These are phyloP conservation scores for Canavalia gladiata DNA, from an alignment of 306 rosid genomes.

Conservation along the genomic window DNA sequence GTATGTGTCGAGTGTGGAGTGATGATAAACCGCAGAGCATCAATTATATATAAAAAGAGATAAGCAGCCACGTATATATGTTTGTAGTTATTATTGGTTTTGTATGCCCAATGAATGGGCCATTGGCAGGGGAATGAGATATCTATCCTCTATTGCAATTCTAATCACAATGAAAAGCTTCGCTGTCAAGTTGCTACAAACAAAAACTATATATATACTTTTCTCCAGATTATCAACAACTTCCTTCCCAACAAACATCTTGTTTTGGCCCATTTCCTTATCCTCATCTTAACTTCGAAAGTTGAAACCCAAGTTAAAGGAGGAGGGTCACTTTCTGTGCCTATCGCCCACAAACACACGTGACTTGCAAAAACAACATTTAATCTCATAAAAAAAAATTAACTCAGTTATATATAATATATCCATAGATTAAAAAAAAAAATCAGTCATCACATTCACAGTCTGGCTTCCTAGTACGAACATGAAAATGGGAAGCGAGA, in stretches of 20 bases:
- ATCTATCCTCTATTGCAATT: not conserved
- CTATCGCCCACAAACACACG: not conserved
- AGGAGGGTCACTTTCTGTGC: not conserved
- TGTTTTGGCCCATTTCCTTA: not conserved
- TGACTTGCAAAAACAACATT: constrained; percentile 2
- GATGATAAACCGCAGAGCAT: not conserved
- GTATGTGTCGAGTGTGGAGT: constrained; percentile 35
- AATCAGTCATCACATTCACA: not conserved
- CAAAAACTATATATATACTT: not conserved
- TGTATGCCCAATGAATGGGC: not conserved
- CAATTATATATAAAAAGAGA: not conserved
- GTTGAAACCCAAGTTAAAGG: not conserved
- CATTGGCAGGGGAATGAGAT: not conserved
- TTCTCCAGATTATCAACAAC: not conserved
- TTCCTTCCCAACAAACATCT: not conserved
- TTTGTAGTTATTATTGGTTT: not conserved
- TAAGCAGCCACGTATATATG: not conserved
- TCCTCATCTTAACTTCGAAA: not conserved
- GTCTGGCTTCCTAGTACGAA: not conserved
- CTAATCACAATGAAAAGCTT: not conserved
- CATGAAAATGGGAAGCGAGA: not conserved
- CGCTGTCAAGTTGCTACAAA: not conserved
- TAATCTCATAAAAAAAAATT: not conserved
- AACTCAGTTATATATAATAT: not conserved
- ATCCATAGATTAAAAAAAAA: not conserved